Evolutionary conservation across 2,329 filamentous ascomycete species (phyloP), one percentile per base, ranked within the genome.

Genomic region (Ophiocordyceps unilateralis): DNA sequence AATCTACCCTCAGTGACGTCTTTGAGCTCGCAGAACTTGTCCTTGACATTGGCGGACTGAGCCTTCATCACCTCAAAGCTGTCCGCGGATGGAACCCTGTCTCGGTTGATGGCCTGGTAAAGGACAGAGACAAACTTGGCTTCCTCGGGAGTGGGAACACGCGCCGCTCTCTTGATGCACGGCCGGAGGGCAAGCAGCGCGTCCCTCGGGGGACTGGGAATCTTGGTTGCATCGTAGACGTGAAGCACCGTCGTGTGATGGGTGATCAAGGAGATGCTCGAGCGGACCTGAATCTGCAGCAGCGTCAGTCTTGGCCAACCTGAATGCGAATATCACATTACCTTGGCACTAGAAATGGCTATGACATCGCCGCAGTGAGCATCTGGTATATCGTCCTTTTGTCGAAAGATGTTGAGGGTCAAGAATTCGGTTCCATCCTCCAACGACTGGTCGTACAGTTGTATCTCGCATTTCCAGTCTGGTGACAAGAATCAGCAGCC

Each of bases 1-100:
- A 80, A 93, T 0, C 52, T 64, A 14, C 59, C 57, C 1, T 69
- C 61, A 3, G 61, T 52, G 1, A 85, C 60, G 50, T 87, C 74
- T 48, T 79, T 68, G 43, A 95, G 68, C 17, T 80, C 62, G 30
- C 65, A 65, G 51, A 79, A 81, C 54, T 81, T 86, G 10, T 70
- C 54, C 39, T 60, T 69, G 39, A 64, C 37, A 38, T 68, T 68
- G 32, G 56, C 47, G 0, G 73, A 70, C 34, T 57, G 57, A 0
- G 53, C 44, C 3, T 58, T 55, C 42, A 56, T 59, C 2, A 46
- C 41, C 15, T 65, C 48, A 45, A 76, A 78, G n/a, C 65, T 60
- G 2, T 53, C 47, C 12, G 55, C 47, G 2, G 57, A 55, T 1
- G 72, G 72, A 9, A 78, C 42, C 14, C 49, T 46, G 8, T 55